Evolutionary conservation across 306 rosid genomes (phyloP), one percentile per base, ranked within the genome.

Genomic region (Quercus aquifolioides): DNA sequence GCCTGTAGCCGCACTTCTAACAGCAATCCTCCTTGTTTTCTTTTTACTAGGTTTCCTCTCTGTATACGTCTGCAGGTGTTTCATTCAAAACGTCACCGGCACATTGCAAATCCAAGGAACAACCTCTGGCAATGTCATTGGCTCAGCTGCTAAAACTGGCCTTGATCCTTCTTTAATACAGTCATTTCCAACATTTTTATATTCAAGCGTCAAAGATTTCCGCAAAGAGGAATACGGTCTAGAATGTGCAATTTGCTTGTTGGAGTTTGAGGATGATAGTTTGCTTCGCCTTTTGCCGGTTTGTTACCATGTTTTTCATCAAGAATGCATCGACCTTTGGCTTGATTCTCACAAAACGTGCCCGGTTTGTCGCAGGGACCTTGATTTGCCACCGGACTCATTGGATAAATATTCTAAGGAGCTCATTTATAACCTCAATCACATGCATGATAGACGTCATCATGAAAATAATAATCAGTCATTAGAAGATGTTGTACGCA

Each of bases 251-350:
- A 91, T 93, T 30, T 93, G 98, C 69, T 81, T 91, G 65, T 15
- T 85, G 0, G 97, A 93, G 74, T 93, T 93, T 9, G 91, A 87
- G 17, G 91, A 91, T 0, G 84, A 90, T 0, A 87, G 87, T 78
- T 12, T 86, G 55, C 91, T 94, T 5, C 90, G 94, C 13, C 83
- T 87, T 35, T 58, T 94, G 49, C 74, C 92, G 3, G 31, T 75
- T n/a, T 94, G 97, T 23, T 87, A 80, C 72, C 97, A 94, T 69
- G 93, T 91, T 58, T 94, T 91, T 73, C 98, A 94, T 35, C 88
- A 90, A 43, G 94, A 91, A 31, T 94, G 97, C 75, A 94, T 94
- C 19, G 97, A 91, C 35, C 83, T 87, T 13, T 94, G 97, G 98
- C 98, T 94, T 2, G 21, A 75, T 8, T 79, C 90, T 1, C 91